phyloP scores from a whole-genome alignment of 106 monocot genomes.

The Platanthera zijinensis region DNA sequence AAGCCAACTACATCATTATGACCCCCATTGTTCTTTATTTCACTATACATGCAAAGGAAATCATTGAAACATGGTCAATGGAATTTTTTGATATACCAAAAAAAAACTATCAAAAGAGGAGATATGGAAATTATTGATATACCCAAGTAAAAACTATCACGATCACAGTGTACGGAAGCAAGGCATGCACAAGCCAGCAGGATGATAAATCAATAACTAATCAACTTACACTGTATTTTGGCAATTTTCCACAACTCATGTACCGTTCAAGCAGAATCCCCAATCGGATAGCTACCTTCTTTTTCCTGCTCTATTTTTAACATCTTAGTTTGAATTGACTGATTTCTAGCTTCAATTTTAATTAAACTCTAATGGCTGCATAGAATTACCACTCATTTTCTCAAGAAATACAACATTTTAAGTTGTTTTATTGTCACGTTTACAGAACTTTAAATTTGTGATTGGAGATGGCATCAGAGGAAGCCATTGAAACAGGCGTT shows the following conservation, averaged over 20 bases:
- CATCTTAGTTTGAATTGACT: not conserved
- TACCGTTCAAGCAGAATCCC: not conserved
- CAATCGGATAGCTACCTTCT: not conserved
- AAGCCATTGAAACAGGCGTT: constrained; percentile 1
- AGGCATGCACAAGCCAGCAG: not conserved
- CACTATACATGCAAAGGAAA: too few species aligned
- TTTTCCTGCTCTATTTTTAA: not conserved
- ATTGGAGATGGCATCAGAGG: constrained; percentile 21
- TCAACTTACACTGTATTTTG: not conserved
- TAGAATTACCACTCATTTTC: not conserved
- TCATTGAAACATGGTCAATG: too few species aligned
- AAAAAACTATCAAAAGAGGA: too few species aligned
- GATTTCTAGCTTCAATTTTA: not conserved
- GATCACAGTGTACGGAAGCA: not conserved
- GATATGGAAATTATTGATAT: too few species aligned
- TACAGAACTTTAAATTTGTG: not conserved
- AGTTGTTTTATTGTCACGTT: not conserved
- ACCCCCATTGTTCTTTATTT: too few species aligned
- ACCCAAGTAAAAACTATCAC: too few species aligned
- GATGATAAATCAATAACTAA: not conserved
- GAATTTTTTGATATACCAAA: too few species aligned
- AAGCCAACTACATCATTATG: too few species aligned
- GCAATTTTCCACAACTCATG: not conserved
- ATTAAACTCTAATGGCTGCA: not conserved
- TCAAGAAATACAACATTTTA: not conserved